These are phyloP conservation scores for Acanthamoeba sp. DNA, from an alignment of 208 protist species.

Conservation along the genomic window DNA sequence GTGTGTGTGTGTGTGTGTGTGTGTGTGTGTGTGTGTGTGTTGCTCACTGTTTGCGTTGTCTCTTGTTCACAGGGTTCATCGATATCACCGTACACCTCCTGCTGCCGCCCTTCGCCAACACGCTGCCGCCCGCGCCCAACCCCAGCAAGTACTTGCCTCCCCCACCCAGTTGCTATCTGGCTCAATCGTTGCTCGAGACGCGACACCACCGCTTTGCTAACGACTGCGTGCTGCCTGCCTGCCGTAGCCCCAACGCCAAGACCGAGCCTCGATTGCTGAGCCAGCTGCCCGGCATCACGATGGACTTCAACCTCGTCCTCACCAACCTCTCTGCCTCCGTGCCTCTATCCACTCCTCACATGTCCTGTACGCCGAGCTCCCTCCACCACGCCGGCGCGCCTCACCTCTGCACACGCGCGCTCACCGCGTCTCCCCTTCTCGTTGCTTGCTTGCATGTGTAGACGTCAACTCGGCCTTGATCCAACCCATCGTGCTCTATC, in stretches of 20 bases:
- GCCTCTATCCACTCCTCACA: slow-evolving; percentile 1
- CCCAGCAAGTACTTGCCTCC: slow-evolving; percentile 24
- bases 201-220: no score
- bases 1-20: no score
- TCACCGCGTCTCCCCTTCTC: neutral
- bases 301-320: slow-evolving; percentile 22
- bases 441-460: neutral
- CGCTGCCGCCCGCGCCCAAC: slow-evolving; percentile 9
- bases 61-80: neutral
- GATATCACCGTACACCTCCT: slow-evolving; percentile 25
- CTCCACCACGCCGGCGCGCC: neutral
- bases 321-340: slow-evolving; percentile 48
- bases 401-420: neutral
- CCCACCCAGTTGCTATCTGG: neutral
- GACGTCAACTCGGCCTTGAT: slow-evolving; percentile 37
- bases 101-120: slow-evolving; percentile 20
- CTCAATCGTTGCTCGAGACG: no score
- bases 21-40: neutral
- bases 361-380: neutral
- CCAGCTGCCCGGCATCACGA: neutral
- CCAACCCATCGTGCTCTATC: slow-evolving; percentile 56
- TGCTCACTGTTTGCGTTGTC: no score
- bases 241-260: neutral
- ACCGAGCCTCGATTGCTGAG: slow-evolving; percentile 14
- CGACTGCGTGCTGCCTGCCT: no score